Conservation (phyloP, 331 rosid genomes). For the Rosa hybrid region DNA sequence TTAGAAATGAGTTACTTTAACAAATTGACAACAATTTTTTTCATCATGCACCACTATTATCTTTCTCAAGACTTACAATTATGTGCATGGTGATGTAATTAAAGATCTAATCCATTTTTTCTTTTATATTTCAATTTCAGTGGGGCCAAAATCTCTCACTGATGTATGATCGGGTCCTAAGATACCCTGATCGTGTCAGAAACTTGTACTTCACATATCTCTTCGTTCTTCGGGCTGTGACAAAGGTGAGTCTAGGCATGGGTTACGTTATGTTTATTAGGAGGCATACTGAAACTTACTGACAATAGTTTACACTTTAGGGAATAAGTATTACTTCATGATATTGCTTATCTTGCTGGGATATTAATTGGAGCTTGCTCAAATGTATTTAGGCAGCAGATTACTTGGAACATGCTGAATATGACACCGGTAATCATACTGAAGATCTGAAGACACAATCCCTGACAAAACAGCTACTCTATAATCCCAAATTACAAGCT, state of each 20-base stretch:
- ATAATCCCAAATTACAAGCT: conserved; percentile 75
- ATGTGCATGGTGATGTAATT: neutral
- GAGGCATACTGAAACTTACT: conserved; percentile 1
- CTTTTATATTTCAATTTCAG: conserved; percentile 44
- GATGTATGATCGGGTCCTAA: conserved; percentile 78
- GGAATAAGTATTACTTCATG: neutral
- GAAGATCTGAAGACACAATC: conserved; percentile 89
- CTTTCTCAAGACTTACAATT: neutral
- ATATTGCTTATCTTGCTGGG: conserved; percentile 10
- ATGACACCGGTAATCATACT: conserved; percentile 67
- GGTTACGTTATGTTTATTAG: neutral
- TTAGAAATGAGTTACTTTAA: neutral
- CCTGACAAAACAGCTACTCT: conserved; percentile 72
- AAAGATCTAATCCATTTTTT: conserved; percentile 17
- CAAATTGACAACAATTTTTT: neutral
- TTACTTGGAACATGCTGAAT: conserved; percentile 92
- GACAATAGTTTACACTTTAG: conserved; percentile 3
- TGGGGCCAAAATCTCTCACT: conserved; percentile 86
- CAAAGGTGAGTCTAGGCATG: conserved; percentile 62
- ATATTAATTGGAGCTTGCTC: conserved; percentile 19
- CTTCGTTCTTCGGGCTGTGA: conserved; percentile 93
- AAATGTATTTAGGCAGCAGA: conserved; percentile 69
- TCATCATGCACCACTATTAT: neutral
- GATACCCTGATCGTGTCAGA: conserved; percentile 86
- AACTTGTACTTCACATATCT: conserved; percentile 94